A percentile compares a stretch with the other conserved stretches of the same genome.
Conservation (phyloP, 805 yeast species). For the Ogataea allantospora region DNA sequence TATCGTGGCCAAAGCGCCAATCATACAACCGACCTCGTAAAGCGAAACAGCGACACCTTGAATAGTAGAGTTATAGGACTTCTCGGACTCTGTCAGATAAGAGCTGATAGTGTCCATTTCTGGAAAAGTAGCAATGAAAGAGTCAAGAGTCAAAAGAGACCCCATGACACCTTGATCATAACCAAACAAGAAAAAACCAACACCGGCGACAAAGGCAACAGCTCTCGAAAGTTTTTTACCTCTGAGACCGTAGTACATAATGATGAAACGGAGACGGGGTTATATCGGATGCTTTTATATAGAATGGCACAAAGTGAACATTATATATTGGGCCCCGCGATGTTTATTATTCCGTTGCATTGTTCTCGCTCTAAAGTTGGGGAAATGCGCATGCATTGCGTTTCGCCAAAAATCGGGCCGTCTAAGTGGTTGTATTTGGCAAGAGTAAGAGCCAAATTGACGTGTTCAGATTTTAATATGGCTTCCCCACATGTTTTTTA, state of each 20-base stretch:
- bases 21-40: slow-evolving; percentile 48
- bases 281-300: not conserved
- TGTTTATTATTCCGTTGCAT: too few relatives aligned
- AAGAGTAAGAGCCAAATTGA: too few relatives aligned
- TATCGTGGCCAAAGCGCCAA: slow-evolving; percentile 42
- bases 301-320: too few relatives aligned
- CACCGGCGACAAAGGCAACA: slow-evolving; percentile 19
- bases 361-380: too few relatives aligned
- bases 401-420: too few relatives aligned
- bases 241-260: slow-evolving; percentile 1
- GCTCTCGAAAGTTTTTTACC: slow-evolving; percentile 1
- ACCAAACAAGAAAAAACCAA: slow-evolving; percentile 44
- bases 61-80: slow-evolving; percentile 31
- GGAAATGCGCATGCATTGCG: too few relatives aligned
- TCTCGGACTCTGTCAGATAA: not conserved
- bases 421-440: too few relatives aligned
- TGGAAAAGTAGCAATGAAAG: slow-evolving; percentile 25
- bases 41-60: slow-evolving; percentile 51
- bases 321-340: too few relatives aligned
- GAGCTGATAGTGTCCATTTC: slow-evolving; percentile 21
- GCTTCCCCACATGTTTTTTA: too few relatives aligned
- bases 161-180: slow-evolving; percentile 56
- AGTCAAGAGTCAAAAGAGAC: slow-evolving; percentile 24
- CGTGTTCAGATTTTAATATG: too few relatives aligned
- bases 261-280: too few relatives aligned